phyloP scores from a whole-genome alignment of 2,329 filamentous ascomycete genomes.

The Hymenoscyphus fructigenus region DNA sequence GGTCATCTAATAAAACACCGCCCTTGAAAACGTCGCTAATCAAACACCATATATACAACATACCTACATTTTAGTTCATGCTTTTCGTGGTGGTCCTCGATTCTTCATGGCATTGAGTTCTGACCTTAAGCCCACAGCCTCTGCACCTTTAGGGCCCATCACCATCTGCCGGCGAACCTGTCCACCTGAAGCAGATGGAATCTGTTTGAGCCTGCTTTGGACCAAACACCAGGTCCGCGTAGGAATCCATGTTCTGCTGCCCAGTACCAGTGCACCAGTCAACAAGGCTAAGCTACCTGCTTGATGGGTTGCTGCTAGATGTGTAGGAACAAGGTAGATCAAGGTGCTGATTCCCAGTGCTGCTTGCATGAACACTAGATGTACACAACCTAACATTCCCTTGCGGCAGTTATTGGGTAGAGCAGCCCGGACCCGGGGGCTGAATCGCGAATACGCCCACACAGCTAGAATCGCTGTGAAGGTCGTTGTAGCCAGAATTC shows the following conservation, averaged over 20 bases:
- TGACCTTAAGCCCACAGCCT: not conserved
- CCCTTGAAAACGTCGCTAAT: conserved; percentile 8
- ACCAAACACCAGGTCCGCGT: conserved; percentile 62
- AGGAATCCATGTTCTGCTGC: conserved; percentile 74
- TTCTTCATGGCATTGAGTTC: conserved; percentile 9
- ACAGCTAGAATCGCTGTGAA: conserved; percentile 78
- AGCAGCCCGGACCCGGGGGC: conserved; percentile 51
- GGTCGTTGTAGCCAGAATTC: conserved; percentile 85
- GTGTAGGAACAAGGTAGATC: conserved; percentile 88
- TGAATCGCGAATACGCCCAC: conserved; percentile 75
- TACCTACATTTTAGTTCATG: not conserved
- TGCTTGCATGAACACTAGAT: conserved; percentile 79
- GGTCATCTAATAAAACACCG: not conserved
- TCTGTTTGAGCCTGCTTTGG: conserved; percentile 37
- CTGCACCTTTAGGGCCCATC: not conserved
- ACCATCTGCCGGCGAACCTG: not conserved
- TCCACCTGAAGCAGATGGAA: not conserved
- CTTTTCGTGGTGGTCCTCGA: conserved; percentile 3
- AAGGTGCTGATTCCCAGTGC: conserved; percentile 85
- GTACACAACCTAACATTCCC: conserved; percentile 76
- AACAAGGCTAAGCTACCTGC: conserved; percentile 84
- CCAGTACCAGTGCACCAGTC: conserved; percentile 77
- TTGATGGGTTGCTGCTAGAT: conserved; percentile 87
- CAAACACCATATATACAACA: conserved; percentile 7
- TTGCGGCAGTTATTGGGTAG: conserved; percentile 65